Percentiles rank a stretch among this genome's conserved stretches.
phyloP scores from a whole-genome alignment of 176 grass and related monocot species.

The Ampelocalamus luodianensis region DNA sequence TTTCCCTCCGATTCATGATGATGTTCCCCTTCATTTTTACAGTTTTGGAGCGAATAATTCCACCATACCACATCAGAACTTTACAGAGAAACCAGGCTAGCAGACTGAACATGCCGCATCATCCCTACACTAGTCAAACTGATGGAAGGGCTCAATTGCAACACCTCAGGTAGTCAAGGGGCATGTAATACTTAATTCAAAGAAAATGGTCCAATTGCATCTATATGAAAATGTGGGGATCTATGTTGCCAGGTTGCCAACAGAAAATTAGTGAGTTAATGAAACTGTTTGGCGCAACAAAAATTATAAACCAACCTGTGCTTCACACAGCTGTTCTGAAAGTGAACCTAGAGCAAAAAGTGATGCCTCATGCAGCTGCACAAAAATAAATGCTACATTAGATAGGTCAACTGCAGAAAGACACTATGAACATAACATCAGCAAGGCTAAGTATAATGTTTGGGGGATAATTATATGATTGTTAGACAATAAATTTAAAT shows the following conservation, averaged over 20 bases:
- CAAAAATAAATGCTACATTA: slow-evolving; percentile 41
- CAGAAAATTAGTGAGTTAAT: slow-evolving; percentile 15
- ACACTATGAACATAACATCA: slow-evolving; percentile 16
- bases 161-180: slow-evolving; percentile 16
- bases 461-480: background rate
- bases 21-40: too few species aligned
- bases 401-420: slow-evolving; percentile 22
- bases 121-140: too few species aligned
- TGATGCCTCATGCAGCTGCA: slow-evolving; percentile 86
- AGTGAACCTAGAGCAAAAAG: slow-evolving; percentile 92
- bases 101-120: too few species aligned
- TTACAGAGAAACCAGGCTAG: too few species aligned
- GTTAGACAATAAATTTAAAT: background rate
- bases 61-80: too few species aligned
- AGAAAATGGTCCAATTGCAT: too few species aligned
- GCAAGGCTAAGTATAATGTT: background rate
- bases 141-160: background rate
- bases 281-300: slow-evolving; percentile 13
- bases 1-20: too few species aligned
- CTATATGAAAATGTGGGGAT: background rate
- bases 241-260: background rate
- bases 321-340: slow-evolving; percentile 86
- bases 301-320: slow-evolving; percentile 63
- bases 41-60: too few species aligned
- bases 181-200: background rate